phyloP scores from a whole-genome alignment of 768 basidiomycete species.

The Naganishia randhawae region DNA sequence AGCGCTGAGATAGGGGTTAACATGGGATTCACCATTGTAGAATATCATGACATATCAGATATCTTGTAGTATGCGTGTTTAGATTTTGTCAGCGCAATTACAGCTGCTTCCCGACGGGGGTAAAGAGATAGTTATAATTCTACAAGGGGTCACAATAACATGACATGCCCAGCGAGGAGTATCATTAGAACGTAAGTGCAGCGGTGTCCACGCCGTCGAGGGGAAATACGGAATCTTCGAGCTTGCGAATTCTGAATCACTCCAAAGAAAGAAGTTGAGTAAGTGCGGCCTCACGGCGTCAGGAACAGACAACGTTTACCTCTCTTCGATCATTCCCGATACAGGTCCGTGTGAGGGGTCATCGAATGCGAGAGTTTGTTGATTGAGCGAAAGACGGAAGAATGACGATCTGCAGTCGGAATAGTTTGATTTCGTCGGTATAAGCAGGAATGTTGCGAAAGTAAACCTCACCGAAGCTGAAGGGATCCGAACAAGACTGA shows the following conservation, averaged over 20 bases:
- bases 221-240: slow-evolving; percentile 18
- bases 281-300: no score
- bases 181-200: not conserved
- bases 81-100: not conserved
- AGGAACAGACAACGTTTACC: no score
- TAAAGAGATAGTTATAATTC: no score
- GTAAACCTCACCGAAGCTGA: not conserved
- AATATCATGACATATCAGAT: slow-evolving; percentile 9
- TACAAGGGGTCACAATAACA: not conserved
- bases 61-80: slow-evolving; percentile 3
- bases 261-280: not conserved
- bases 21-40: not conserved
- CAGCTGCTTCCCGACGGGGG: not conserved
- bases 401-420: not conserved
- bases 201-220: slow-evolving; percentile 6
- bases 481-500: slow-evolving; percentile 6
- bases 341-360: slow-evolving; percentile 5
- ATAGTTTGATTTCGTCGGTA: not conserved
- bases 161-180: no score
- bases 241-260: slow-evolving; percentile 5
- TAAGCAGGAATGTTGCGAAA: not conserved
- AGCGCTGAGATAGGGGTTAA: not conserved
- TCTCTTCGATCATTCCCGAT: slow-evolving; percentile 1
- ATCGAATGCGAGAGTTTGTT: not conserved
- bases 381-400: not conserved